Evolutionary conservation across 208 protist genomes (phyloP).

Genomic region (Wallacemonas sp.): DNA sequence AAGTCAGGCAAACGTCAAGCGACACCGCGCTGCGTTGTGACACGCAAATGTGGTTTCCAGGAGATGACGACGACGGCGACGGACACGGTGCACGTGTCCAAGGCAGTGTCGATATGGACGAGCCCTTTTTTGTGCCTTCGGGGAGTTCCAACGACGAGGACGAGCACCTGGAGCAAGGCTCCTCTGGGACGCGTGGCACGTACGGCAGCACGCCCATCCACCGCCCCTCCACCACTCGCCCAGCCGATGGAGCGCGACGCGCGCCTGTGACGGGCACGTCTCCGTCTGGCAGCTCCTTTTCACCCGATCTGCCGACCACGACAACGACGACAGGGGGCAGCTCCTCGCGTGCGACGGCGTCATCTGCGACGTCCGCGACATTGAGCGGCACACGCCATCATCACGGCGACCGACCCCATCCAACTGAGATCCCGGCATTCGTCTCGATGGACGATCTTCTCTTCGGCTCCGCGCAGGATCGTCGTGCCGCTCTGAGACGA

Average conservation of each 20-base stretch:
- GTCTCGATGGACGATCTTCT: conserved; percentile 39
- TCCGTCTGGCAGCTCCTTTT: conserved; percentile 7
- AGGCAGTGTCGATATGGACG: too few relatives aligned
- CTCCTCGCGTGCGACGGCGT: too few relatives aligned
- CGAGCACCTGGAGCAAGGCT: too few relatives aligned
- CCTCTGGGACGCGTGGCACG: too few relatives aligned
- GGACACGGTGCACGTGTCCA: conserved; percentile 5
- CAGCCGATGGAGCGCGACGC: too few relatives aligned
- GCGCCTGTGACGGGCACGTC: too few relatives aligned
- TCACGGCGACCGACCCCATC: not conserved
- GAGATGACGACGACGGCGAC: conserved; percentile 5
- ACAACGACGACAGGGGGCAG: not conserved
- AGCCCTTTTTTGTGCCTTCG: conserved; percentile 29
- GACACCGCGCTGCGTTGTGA: too few relatives aligned
- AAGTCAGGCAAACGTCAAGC: too few relatives aligned
- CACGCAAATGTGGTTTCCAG: conserved; percentile 10
- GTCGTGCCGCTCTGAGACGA: not conserved
- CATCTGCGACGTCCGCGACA: not conserved
- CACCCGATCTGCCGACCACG: not conserved
- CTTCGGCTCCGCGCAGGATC: conserved; percentile 23
- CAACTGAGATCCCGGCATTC: not conserved
- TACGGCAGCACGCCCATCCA: conserved; percentile 2
- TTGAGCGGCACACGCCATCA: not conserved
- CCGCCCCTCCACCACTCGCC: not conserved
- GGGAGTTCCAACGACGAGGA: conserved; percentile 24